Evolutionary conservation across 2,329 filamentous ascomycete genomes (phyloP).

Genomic region (Bipolaris sorokiniana): DNA sequence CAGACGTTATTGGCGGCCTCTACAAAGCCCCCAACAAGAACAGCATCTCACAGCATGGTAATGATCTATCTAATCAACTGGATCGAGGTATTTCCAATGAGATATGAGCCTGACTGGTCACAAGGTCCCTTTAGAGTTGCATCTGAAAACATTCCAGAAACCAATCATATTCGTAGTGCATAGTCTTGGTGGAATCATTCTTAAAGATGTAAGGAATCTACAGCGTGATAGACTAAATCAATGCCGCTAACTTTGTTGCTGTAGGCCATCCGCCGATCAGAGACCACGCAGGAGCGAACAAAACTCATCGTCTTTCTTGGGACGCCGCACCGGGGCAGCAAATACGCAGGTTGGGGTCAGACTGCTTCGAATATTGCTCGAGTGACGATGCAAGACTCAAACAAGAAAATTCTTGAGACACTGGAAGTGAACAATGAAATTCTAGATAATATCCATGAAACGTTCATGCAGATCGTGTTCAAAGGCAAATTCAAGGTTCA

Average conservation of each 20-base stretch:
- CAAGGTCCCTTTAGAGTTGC: background rate
- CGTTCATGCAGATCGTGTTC: constrained; percentile 41
- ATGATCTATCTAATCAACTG: constrained; percentile 27
- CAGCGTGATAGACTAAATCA: background rate
- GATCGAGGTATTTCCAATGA: constrained; percentile 44
- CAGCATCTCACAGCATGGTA: constrained; percentile 47
- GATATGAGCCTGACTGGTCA: constrained; percentile 14
- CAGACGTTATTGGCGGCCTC: constrained; percentile 45
- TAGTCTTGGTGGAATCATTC: background rate
- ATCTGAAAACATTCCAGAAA: background rate
- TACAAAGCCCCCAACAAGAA: constrained; percentile 33
- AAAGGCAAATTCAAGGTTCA: constrained; percentile 44
- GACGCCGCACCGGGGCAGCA: constrained; percentile 50
- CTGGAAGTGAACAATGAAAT: constrained; percentile 48
- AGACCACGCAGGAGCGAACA: constrained; percentile 31
- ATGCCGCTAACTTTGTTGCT: background rate
- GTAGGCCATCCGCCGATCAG: constrained; percentile 44
- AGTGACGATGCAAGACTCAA: constrained; percentile 15
- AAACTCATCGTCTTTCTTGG: constrained; percentile 50
- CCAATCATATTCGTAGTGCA: background rate
- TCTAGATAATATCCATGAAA: constrained; percentile 48
- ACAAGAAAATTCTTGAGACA: constrained; percentile 12
- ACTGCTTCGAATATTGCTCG: constrained; percentile 44
- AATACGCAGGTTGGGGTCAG: constrained; percentile 41
- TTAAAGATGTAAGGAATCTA: background rate